Evolutionary conservation across 495 filamentous ascomycete genomes (phyloP), one percentile per base, ranked within the genome.

Genomic region (Penicillium malachiteum): DNA sequence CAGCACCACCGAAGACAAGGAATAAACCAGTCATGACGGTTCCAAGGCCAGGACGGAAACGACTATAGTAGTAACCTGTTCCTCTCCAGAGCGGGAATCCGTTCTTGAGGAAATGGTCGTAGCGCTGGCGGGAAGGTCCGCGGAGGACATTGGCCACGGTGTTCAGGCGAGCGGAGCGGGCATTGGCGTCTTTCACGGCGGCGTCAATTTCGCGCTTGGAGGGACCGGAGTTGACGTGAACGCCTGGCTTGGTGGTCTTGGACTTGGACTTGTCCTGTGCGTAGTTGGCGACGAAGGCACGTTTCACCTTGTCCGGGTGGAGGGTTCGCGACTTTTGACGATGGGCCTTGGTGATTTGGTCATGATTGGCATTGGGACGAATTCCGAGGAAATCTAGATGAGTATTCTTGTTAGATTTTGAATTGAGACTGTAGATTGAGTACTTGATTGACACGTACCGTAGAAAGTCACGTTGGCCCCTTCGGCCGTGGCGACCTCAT

Each of bases 31-130:
- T 48, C 48, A 97, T 70, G 44, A 97, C 94, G 9, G 87, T 86
- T 16, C 89, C 91, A 9, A 97, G 75, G 10, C 94, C 94, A 1
- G 94, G 94, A 30, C 94, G 83, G 80, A 91, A 96, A 7, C 94
- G 87, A 51, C 80, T 86, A 75, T 97, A 99, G 79, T 97, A 97
- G 79, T 97, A 99, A 50, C 92, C 95, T 14, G 94, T 97, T 34
- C 95, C 94, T 70, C 89, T 90, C 94, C 95, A 98, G 46, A 82
- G 85, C 10, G 94, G 94, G 73, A 99, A 99, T 17, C 94, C 94
- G 73, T 97, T 90, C 63, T 78, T 80, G 50, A 99, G 76, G 77
- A 99, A 99, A 70, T 96, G 85, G 70, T 99, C 92, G 70, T 99
- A 99, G 49, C 95, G 88, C 63, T 89, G 90, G 40, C 95, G 83